Conservation (phyloP, 805 yeast species). For the Jamesozyma rosinii region DNA sequence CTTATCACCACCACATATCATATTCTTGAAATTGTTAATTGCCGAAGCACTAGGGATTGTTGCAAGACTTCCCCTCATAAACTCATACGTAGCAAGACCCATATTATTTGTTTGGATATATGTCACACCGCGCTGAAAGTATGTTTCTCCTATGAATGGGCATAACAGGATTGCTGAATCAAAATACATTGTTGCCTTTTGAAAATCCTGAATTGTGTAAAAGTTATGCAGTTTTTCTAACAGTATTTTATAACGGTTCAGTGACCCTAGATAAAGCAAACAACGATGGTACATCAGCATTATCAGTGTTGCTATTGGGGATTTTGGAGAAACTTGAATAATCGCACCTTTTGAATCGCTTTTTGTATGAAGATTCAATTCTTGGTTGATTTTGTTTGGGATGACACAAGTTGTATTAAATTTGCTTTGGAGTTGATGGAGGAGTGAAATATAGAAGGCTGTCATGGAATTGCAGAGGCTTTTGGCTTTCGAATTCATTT, state of each 20-base stretch:
- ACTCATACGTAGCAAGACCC: conserved; percentile 19
- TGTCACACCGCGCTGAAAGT: conserved; percentile 23
- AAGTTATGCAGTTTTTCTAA: conserved; percentile 35
- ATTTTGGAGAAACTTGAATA: conserved; percentile 4
- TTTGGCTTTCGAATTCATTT: conserved; percentile 41
- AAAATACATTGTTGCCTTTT: conserved; percentile 40
- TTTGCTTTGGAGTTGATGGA: conserved; percentile 15
- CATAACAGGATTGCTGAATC: conserved; percentile 45
- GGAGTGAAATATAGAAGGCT: conserved; percentile 39
- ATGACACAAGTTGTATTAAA: conserved; percentile 10
- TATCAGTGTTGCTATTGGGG: background rate
- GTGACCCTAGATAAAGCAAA: conserved; percentile 44
- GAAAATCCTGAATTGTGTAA: conserved; percentile 35
- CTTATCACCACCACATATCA: conserved; percentile 31
- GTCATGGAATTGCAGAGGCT: conserved; percentile 41
- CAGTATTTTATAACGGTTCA: conserved; percentile 47
- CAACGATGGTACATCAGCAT: conserved; percentile 16
- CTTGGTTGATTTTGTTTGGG: conserved; percentile 7
- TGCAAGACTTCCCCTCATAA: conserved; percentile 46
- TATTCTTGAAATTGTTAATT: conserved; percentile 35
- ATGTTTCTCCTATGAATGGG: conserved; percentile 61
- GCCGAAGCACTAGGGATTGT: conserved; percentile 44
- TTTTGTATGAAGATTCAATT: conserved; percentile 5
- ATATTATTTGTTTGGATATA: conserved; percentile 21
- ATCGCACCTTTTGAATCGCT: background rate